Percentiles rank a stretch among this genome's conserved stretches.
phyloP scores from a whole-genome alignment of 768 basidiomycete species.

The Dictyophora rubrovolvata region DNA sequence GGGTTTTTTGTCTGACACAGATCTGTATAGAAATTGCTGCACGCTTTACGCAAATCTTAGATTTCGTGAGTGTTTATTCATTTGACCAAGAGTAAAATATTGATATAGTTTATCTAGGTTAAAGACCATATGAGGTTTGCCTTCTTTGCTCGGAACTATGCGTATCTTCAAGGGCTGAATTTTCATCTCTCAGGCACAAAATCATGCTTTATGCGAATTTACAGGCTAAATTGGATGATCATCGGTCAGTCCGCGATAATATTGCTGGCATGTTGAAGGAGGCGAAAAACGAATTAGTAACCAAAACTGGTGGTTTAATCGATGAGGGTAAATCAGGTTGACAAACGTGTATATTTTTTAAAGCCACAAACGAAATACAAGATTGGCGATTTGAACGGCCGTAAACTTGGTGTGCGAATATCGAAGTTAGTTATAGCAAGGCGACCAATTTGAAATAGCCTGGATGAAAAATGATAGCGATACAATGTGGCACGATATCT shows the following conservation, averaged over 20 bases:
- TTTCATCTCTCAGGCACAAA: constrained; percentile 27
- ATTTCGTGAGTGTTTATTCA: constrained; percentile 31
- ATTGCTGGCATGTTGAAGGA: constrained; percentile 30
- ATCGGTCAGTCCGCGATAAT: constrained; percentile 29
- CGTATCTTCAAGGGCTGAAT: neutral
- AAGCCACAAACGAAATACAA: too few relatives aligned
- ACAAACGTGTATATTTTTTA: too few relatives aligned
- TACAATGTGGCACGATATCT: too few relatives aligned
- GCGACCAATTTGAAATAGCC: too few relatives aligned
- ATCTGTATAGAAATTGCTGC: constrained; percentile 29
- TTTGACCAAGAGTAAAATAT: neutral
- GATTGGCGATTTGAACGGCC: too few relatives aligned
- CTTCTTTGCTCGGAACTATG: neutral
- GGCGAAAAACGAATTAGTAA: constrained; percentile 29
- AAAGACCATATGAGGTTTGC: constrained; percentile 43
- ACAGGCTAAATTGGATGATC: constrained; percentile 31
- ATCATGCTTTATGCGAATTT: constrained; percentile 36
- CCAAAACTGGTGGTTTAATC: constrained; percentile 31
- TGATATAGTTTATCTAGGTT: constrained; percentile 15
- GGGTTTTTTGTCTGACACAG: neutral
- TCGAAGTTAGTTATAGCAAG: too few relatives aligned
- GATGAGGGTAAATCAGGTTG: constrained; percentile 11
- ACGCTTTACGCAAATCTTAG: constrained; percentile 35
- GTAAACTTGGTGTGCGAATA: too few relatives aligned
- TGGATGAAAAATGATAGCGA: too few relatives aligned